Conservation (phyloP, 83 land plant species). For the Picea abies region DNA sequence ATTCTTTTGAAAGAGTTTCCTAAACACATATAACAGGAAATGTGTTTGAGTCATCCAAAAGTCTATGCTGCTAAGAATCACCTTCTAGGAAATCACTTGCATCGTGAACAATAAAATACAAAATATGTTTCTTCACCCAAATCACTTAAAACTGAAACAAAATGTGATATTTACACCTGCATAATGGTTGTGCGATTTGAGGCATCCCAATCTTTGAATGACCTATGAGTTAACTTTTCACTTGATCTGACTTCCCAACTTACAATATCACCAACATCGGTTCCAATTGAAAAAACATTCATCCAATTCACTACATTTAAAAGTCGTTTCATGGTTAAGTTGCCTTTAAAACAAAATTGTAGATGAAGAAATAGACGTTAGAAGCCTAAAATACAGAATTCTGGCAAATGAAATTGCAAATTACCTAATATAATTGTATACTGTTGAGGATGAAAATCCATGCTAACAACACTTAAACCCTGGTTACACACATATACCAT, state of each 20-base stretch:
- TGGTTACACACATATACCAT: no score
- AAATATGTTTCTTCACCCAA: neutral
- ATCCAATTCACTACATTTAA: no score
- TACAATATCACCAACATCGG: no score
- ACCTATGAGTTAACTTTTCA: no score
- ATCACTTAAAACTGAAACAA: conserved; percentile 5
- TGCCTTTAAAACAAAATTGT: neutral
- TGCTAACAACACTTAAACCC: conserved; percentile 6
- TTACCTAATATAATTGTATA: conserved; percentile 30
- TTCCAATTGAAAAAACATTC: conserved; percentile 43
- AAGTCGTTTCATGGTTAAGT: neutral
- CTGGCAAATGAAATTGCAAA: neutral
- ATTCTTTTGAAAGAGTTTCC: conserved; percentile 71
- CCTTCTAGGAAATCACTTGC: no score
- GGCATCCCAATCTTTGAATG: no score
- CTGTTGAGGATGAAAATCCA: no score
- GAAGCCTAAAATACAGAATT: neutral
- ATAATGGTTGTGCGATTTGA: no score
- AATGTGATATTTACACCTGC: neutral
- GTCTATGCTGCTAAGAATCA: no score
- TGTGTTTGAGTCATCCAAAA: no score
- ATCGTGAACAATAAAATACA: no score
- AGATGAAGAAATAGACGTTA: neutral
- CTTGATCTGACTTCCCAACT: no score
- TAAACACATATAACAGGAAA: neutral